Conservation (phyloP, 1,284 basidiomycete species). For the Mycosarcoma maydis region DNA sequence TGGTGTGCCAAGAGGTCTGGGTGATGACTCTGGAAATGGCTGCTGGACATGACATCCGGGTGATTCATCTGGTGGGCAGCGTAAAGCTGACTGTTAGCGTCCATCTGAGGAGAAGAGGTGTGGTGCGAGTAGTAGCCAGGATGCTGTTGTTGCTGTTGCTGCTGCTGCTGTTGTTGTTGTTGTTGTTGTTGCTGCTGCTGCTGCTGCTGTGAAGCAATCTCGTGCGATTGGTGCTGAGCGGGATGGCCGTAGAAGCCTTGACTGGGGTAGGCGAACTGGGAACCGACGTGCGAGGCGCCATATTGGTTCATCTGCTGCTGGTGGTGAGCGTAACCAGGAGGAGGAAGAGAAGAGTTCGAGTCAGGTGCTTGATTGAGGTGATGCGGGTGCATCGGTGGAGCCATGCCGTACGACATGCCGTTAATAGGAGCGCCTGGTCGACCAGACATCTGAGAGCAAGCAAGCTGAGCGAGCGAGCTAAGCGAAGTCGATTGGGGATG, state of each 20-base stretch:
- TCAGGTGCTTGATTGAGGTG: constrained; percentile 33
- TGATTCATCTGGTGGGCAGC: constrained; percentile 47
- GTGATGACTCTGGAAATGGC: constrained; percentile 36
- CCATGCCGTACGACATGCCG: constrained; percentile 49
- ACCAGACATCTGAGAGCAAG: constrained; percentile 26
- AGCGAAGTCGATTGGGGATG: background rate
- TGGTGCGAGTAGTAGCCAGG: constrained; percentile 40
- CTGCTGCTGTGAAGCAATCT: constrained; percentile 35
- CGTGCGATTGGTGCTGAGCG: constrained; percentile 30
- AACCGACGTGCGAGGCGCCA: constrained; percentile 32
- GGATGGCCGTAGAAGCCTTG: constrained; percentile 43
- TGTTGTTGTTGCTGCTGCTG: too few species aligned
- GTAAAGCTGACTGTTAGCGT: constrained; percentile 39
- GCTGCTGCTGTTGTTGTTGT: too few species aligned
- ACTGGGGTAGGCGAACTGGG: constrained; percentile 31
- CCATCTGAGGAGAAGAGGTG: constrained; percentile 41
- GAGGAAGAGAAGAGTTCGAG: constrained; percentile 21
- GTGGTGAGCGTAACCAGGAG: constrained; percentile 23
- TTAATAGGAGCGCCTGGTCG: constrained; percentile 10
- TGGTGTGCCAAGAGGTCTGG: constrained; percentile 30
- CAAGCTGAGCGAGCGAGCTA: too few species aligned
- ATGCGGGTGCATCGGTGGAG: constrained; percentile 43
- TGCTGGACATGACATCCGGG: constrained; percentile 33
- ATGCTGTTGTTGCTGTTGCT: constrained; percentile 27
- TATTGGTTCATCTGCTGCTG: constrained; percentile 38